Conservation (phyloP, 768 basidiomycete genomes). For the Crassisporium funariophilum region DNA sequence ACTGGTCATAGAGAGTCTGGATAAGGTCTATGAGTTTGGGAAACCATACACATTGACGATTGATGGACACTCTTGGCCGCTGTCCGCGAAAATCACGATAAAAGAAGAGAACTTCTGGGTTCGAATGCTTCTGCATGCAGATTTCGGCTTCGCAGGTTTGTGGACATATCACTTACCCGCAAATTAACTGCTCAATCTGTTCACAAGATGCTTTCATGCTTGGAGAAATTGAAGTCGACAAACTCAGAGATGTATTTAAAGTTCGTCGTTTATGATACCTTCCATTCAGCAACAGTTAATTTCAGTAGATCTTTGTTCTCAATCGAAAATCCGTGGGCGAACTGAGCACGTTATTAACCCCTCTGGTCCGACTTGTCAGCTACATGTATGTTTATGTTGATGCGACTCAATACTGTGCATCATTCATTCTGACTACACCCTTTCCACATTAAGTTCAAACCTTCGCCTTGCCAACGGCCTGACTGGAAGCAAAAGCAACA, state of each 20-base stretch:
- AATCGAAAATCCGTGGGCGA: slow-evolving; percentile 11
- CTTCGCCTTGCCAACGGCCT: slow-evolving; percentile 11
- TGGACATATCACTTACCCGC: background rate
- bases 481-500: slow-evolving; percentile 12
- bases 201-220: slow-evolving; percentile 11
- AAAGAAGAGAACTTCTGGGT: slow-evolving; percentile 14
- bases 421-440: background rate
- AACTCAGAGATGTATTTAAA: slow-evolving; percentile 9
- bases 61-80: slow-evolving; percentile 7
- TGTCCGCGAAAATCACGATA: slow-evolving; percentile 8
- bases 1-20: slow-evolving; percentile 10
- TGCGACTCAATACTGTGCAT: no score
- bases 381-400: slow-evolving; percentile 5
- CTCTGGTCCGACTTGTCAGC: slow-evolving; percentile 7
- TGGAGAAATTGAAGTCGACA: slow-evolving; percentile 12
- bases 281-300: background rate
- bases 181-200: background rate
- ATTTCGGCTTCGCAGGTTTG: slow-evolving; percentile 14
- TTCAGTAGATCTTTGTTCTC: slow-evolving; percentile 11
- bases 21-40: slow-evolving; percentile 7
- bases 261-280: background rate
- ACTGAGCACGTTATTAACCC: slow-evolving; percentile 4
- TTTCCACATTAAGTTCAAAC: slow-evolving; percentile 4
- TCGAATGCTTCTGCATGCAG: slow-evolving; percentile 10
- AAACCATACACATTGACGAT: slow-evolving; percentile 4